Evolutionary conservation across 139 green algal species (phyloP), one percentile per base, ranked within the genome.

Genomic region (Volvox africanus): DNA sequence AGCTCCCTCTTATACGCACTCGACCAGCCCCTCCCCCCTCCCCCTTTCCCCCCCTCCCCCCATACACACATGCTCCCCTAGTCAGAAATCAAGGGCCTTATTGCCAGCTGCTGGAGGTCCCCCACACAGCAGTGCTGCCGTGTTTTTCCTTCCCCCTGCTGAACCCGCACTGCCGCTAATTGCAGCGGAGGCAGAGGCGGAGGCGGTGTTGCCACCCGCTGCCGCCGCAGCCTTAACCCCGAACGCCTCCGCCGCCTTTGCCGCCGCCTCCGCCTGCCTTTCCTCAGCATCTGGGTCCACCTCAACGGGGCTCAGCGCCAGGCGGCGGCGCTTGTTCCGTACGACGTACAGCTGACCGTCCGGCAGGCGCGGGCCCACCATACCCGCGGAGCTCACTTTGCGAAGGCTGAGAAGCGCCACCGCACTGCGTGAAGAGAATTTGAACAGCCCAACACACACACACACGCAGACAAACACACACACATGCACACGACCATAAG

Each of bases 201-300:
- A n/a, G n/a, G n/a, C n/a, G n/a, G 2, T 11, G 0, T 13, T 68
- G 11, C 69, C 68, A 37, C 26, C 85, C 0, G 5, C 62, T n/a
- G 5, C 69, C 69, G 68, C 85, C 37, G 68, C 35, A 61, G n/a
- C 32, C 26, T 55, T 44, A 50, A 18, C 32, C 18, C 35, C 69
- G 65, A 61, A 80, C 44, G 33, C 80, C 81, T 83, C 80, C 30
- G 50, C 81, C 71, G 90, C 76, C 36, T 44, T 36, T 20, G 62
- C 67, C 76, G 88, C 67, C n/a, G 83, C 87, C 32, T 80, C 89
- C 88, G 91, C 88, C 76, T 85, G 21, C 78, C 67, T 67, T 87
- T 89, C 92, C 91, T 95, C 94, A 19, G 94, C 94, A 89, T 96
- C 94, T 33, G 95, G 95, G 78, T 97, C 95, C 11, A 97, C 91